These are phyloP conservation scores for Cryptococcus sp. DNA, from an alignment of 1,284 basidiomycete genomes.

Conservation along the genomic window DNA sequence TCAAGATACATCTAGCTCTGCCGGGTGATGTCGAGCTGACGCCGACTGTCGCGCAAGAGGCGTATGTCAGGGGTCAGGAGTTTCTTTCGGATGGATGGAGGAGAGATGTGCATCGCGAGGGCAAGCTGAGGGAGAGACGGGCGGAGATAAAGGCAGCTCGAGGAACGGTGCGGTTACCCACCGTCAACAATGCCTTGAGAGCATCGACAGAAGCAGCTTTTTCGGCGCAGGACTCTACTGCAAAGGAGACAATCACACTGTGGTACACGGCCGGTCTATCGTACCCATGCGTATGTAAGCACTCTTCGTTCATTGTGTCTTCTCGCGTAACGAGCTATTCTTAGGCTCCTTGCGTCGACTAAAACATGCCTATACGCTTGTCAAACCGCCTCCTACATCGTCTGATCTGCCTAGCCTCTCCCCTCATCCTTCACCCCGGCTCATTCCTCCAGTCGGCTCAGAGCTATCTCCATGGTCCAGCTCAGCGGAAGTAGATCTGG, in stretches of 20 bases:
- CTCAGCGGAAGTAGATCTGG: constrained; percentile 14
- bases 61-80: constrained; percentile 23
- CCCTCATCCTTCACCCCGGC: constrained; percentile 1
- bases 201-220: too few relatives aligned
- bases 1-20: constrained; percentile 23
- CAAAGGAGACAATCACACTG: constrained; percentile 2
- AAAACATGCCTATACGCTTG: constrained; percentile 5
- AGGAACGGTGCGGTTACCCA: neutral
- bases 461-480: constrained; percentile 11
- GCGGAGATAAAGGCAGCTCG: neutral
- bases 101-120: constrained; percentile 10
- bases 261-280: constrained; percentile 36
- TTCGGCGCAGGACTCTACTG: too few relatives aligned
- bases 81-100: constrained; percentile 25
- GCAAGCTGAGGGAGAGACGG: constrained; percentile 6
- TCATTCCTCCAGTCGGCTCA: constrained; percentile 8
- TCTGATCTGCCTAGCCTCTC: constrained; percentile 8
- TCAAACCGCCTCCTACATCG: constrained; percentile 6
- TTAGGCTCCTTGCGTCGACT: constrained; percentile 5
- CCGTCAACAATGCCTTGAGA: too few relatives aligned
- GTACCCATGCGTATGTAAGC: constrained; percentile 36
- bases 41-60: neutral
- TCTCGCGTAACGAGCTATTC: neutral
- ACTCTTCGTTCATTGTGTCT: neutral
- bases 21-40: constrained; percentile 10